Conservation (phyloP, 129 eudicot genomes). For the Centella asiatica region DNA sequence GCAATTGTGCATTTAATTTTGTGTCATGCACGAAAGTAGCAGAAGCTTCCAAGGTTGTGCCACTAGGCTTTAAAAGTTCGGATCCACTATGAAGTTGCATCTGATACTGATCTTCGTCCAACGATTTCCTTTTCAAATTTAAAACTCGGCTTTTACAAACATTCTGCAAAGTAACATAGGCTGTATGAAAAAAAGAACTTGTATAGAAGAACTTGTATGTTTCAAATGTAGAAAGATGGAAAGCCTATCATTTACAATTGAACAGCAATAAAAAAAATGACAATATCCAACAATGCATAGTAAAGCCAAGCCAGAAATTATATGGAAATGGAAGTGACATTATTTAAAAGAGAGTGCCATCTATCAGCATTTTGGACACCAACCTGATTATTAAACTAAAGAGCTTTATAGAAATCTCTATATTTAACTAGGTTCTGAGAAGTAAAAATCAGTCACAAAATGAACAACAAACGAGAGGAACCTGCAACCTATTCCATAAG, state of each 20-base stretch:
- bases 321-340: background rate
- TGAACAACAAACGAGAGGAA: background rate
- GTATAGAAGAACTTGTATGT: background rate
- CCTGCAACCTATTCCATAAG: slow-evolving; percentile 12
- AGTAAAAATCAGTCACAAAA: slow-evolving; percentile 10
- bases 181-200: background rate
- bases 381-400: background rate
- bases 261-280: background rate
- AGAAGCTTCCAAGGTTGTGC: slow-evolving; percentile 17
- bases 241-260: too few relatives aligned
- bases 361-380: slow-evolving; percentile 4
- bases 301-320: background rate
- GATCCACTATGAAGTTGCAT: slow-evolving; percentile 21
- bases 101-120: slow-evolving; percentile 14
- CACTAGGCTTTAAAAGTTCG: slow-evolving; percentile 23
- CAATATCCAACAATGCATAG: background rate
- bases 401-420: slow-evolving; percentile 6
- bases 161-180: slow-evolving; percentile 30
- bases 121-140: slow-evolving; percentile 22
- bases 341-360: background rate
- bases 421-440: slow-evolving; percentile 1
- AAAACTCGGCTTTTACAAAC: background rate
- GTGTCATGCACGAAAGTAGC: slow-evolving; percentile 25
- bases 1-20: slow-evolving; percentile 18
- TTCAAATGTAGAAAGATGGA: background rate